Evolutionary conservation across 805 yeast genomes (phyloP).

Genomic region (Candida awuae): DNA sequence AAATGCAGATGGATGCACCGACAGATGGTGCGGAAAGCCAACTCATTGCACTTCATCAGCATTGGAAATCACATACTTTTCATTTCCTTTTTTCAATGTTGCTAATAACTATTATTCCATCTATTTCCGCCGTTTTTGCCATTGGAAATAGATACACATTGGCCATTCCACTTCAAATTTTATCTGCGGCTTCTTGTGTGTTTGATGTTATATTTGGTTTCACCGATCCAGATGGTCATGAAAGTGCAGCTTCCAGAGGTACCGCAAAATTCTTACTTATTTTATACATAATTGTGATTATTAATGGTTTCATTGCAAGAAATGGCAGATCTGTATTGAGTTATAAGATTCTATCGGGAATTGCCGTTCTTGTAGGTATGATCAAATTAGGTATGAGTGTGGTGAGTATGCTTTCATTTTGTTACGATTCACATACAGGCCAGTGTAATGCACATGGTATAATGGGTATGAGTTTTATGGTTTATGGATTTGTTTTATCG

Average conservation of each 20-base stretch:
- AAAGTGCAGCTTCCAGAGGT: conserved; percentile 59
- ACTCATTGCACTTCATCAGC: conserved; percentile 9
- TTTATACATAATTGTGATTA: conserved; percentile 38
- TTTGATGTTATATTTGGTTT: conserved; percentile 54
- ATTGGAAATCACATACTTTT: conserved; percentile 40
- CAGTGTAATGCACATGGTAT: conserved; percentile 97
- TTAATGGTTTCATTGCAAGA: conserved; percentile 43
- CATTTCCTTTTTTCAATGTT: conserved; percentile 55
- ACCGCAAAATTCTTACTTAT: conserved; percentile 56
- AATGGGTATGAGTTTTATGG: conserved; percentile 85
- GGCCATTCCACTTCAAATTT: conserved; percentile 38
- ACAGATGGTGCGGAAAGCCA: conserved; percentile 14
- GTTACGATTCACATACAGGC: conserved; percentile 76
- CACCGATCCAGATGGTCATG: conserved; percentile 59
- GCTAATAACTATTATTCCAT: conserved; percentile 46
- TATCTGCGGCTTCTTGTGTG: conserved; percentile 42
- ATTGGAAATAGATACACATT: conserved; percentile 44
- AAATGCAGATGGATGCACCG: conserved; percentile 18
- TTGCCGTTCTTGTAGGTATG: conserved; percentile 58
- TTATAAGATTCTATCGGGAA: conserved; percentile 41
- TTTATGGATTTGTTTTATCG: conserved; percentile 66
- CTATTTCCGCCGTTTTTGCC: conserved; percentile 45
- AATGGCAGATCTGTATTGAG: conserved; percentile 21
- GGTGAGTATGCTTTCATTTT: conserved; percentile 78
- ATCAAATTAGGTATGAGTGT: conserved; percentile 75